phyloP scores from a whole-genome alignment of 176 grass and related monocot species.

The Thinopyrum elongatum region DNA sequence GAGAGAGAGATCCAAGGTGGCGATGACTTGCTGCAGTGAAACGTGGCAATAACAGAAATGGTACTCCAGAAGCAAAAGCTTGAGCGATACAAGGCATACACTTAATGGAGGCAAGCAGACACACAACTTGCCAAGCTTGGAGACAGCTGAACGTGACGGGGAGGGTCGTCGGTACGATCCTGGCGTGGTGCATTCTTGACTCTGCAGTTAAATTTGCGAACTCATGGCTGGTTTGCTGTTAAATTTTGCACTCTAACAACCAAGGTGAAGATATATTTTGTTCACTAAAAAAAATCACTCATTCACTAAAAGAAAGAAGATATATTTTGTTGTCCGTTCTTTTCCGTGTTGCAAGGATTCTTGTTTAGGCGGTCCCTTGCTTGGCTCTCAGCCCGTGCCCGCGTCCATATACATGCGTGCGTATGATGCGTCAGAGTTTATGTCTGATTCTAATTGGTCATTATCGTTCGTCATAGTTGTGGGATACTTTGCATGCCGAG shows the following conservation, averaged over 20 bases:
- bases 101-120: neutral
- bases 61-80: conserved; percentile 25
- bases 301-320: neutral
- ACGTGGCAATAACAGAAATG: conserved; percentile 36
- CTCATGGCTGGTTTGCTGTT: no score
- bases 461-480: neutral
- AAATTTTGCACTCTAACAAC: no score
- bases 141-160: neutral
- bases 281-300: no score
- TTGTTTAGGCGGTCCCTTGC: conserved; percentile 17
- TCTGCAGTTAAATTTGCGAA: no score
- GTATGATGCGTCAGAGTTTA: neutral
- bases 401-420: neutral
- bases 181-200: neutral
- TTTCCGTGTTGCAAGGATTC: neutral
- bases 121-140: neutral
- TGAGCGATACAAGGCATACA: neutral
- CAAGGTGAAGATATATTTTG: no score
- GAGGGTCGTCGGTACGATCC: neutral
- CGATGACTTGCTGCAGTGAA: conserved; percentile 47
- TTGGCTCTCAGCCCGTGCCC: neutral
- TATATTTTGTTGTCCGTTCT: neutral
- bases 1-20: neutral
- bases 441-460: neutral
- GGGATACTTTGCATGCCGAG: neutral